phyloP scores from a whole-genome alignment of 2,329 filamentous ascomycete genomes.

The Clarireedia sp. region DNA sequence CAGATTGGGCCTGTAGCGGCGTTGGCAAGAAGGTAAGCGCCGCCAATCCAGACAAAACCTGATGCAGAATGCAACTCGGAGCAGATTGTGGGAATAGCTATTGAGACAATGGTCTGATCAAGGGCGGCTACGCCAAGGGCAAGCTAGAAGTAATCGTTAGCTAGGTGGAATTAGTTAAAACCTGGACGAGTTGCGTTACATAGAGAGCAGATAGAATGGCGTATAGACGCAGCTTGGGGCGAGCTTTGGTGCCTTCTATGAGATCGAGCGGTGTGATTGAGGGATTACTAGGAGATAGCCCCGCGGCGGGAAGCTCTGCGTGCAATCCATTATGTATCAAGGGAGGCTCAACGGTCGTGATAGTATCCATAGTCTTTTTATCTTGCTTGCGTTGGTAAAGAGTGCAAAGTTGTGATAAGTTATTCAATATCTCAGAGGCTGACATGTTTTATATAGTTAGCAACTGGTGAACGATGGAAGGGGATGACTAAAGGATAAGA shows the following conservation, averaged over 20 bases:
- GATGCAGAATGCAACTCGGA: conserved; percentile 35
- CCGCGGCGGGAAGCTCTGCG: not conserved
- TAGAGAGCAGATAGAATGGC: conserved; percentile 22
- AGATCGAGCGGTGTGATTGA: conserved; percentile 14
- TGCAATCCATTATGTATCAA: not conserved
- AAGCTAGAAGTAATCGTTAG: not conserved
- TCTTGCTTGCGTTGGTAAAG: too few species aligned
- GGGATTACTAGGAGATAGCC: not conserved
- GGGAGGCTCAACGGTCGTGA: not conserved
- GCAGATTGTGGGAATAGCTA: conserved; percentile 34
- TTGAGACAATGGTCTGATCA: conserved; percentile 32
- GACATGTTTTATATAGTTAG: too few species aligned
- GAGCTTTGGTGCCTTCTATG: conserved; percentile 15
- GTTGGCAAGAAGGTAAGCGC: conserved; percentile 36
- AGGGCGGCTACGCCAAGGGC: conserved; percentile 23
- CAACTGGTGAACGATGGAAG: too few species aligned
- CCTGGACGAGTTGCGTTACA: conserved; percentile 9
- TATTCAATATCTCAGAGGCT: too few species aligned
- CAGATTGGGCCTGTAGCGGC: conserved; percentile 42
- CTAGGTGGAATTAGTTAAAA: not conserved
- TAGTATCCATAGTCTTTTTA: not conserved
- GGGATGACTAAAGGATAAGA: too few species aligned
- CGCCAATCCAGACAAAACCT: conserved; percentile 47
- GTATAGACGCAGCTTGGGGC: conserved; percentile 23
- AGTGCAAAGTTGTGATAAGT: too few species aligned